A percentile compares a stretch with the other conserved stretches of the same genome.
Conservation (phyloP, 2,329 filamentous ascomycete genomes). For the Arthrobotrys pseudoclavata region DNA sequence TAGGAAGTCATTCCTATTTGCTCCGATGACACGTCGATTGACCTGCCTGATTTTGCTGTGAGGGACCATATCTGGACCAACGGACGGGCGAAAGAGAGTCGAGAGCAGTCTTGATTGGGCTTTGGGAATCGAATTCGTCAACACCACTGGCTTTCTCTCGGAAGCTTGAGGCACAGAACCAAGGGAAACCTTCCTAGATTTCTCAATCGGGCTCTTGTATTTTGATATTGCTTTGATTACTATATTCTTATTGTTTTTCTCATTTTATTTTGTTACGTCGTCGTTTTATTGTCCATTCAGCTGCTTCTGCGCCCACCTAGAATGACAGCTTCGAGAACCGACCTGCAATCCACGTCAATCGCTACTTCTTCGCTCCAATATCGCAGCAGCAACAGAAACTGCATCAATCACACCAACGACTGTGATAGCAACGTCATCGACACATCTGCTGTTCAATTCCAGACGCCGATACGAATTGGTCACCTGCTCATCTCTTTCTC, state of each 20-base stretch:
- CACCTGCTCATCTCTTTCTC: conserved; percentile 49
- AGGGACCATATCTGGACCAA: conserved; percentile 26
- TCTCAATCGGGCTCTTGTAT: conserved; percentile 44
- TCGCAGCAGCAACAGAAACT: conserved; percentile 30
- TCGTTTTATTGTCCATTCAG: conserved; percentile 39
- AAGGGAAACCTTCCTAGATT: conserved; percentile 35
- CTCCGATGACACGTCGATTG: conserved; percentile 60
- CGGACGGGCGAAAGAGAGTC: conserved; percentile 34
- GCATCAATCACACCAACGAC: conserved; percentile 32
- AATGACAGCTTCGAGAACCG: conserved; percentile 55
- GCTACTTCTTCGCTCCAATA: conserved; percentile 48
- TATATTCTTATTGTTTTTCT: conserved; percentile 4
- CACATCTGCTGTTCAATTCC: conserved; percentile 44
- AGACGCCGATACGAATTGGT: conserved; percentile 55
- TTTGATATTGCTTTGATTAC: conserved; percentile 24
- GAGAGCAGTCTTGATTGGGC: conserved; percentile 25
- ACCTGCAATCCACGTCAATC: conserved; percentile 61
- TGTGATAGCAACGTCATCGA: conserved; percentile 56
- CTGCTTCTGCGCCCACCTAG: conserved; percentile 51
- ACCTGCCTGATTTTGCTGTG: conserved; percentile 31
- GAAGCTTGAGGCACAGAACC: conserved; percentile 34
- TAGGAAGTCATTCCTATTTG: conserved; percentile 47
- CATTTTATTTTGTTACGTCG: conserved; percentile 23
- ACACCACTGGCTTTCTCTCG: conserved; percentile 36
- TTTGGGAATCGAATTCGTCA: conserved; percentile 20